Evolutionary conservation across 2,329 filamentous ascomycete genomes (phyloP).

Genomic region (Ascochyta rabiei): DNA sequence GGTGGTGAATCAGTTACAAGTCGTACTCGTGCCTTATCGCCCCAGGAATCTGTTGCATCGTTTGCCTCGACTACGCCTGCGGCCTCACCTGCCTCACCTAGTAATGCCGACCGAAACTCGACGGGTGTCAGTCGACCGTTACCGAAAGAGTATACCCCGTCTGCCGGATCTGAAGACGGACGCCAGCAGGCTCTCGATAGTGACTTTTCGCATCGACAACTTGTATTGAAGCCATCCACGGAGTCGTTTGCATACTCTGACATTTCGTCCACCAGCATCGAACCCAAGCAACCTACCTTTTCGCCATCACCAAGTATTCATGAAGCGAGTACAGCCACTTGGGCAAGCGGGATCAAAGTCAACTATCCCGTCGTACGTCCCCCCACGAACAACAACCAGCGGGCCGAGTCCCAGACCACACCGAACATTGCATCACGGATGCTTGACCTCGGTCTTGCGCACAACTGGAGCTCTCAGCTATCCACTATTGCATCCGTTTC

Average conservation of each 20-base stretch:
- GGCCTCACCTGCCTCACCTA: slow-evolving; percentile 29
- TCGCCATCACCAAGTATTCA: slow-evolving; percentile 42
- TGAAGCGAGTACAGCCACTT: slow-evolving; percentile 43
- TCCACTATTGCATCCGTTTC: slow-evolving; percentile 48
- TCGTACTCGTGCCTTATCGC: slow-evolving; percentile 44
- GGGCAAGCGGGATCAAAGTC: slow-evolving; percentile 44
- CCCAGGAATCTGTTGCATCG: slow-evolving; percentile 44
- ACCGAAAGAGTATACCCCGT: slow-evolving; percentile 32
- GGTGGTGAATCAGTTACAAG: slow-evolving; percentile 36
- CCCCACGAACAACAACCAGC: slow-evolving; percentile 45
- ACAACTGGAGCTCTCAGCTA: slow-evolving; percentile 50
- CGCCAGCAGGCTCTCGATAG: slow-evolving; percentile 42
- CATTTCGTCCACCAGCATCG: slow-evolving; percentile 41
- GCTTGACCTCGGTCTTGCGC: slow-evolving; percentile 44
- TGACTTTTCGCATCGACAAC: slow-evolving; percentile 38
- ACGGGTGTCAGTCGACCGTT: slow-evolving; percentile 34
- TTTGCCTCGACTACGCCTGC: slow-evolving; percentile 41
- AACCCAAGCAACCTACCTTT: slow-evolving; percentile 38
- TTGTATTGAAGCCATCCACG: slow-evolving; percentile 35
- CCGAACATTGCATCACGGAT: slow-evolving; percentile 48
- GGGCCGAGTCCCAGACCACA: slow-evolving; percentile 42
- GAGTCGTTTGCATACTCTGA: slow-evolving; percentile 48
- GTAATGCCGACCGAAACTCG: slow-evolving; percentile 36
- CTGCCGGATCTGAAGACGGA: slow-evolving; percentile 35
- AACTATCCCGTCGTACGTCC: slow-evolving; percentile 46